Percentiles rank a stretch among this genome's conserved stretches.
Conservation (phyloP, 1,139 yeast species). For the Candida anutae region DNA sequence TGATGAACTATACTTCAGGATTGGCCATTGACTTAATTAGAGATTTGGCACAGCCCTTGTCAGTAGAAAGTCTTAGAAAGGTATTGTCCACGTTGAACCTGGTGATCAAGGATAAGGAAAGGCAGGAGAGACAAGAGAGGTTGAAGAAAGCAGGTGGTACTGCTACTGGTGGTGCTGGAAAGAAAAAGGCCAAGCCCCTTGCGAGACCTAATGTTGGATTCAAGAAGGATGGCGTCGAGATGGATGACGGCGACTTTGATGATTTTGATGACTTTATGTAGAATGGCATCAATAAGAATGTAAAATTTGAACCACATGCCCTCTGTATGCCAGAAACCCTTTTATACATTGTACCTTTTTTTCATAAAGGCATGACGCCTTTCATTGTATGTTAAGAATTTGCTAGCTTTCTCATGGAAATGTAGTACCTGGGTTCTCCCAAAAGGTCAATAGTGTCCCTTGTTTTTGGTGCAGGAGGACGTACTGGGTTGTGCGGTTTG, state of each 20-base stretch:
- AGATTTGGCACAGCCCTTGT: slow-evolving; percentile 74
- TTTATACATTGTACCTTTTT: too few relatives aligned
- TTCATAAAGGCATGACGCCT: too few relatives aligned
- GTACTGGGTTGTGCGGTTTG: too few relatives aligned
- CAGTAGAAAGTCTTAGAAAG: slow-evolving; percentile 77
- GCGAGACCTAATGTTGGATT: slow-evolving; percentile 70
- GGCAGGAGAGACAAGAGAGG: slow-evolving; percentile 81
- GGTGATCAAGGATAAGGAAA: slow-evolving; percentile 75
- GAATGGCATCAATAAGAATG: too few relatives aligned
- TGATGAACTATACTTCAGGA: slow-evolving; percentile 61
- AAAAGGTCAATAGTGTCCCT: slow-evolving; percentile 13
- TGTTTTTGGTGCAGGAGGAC: too few relatives aligned
- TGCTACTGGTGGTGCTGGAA: slow-evolving; percentile 90
- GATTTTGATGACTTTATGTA: slow-evolving; percentile 86
- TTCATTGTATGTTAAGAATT: too few relatives aligned
- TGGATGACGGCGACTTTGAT: slow-evolving; percentile 34
- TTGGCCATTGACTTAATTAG: slow-evolving; percentile 82
- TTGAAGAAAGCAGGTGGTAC: slow-evolving; percentile 76
- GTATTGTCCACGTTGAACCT: slow-evolving; percentile 81
- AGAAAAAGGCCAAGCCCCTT: slow-evolving; percentile 79
- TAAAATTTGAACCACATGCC: too few relatives aligned
- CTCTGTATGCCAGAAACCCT: too few relatives aligned
- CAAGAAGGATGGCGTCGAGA: slow-evolving; percentile 65
- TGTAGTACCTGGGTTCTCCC: slow-evolving; percentile 1
- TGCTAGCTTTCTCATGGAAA: slow-evolving; percentile 3